These are phyloP conservation scores for Xerophyta viscosa DNA, from an alignment of 106 monocot species.

Conservation along the genomic window DNA sequence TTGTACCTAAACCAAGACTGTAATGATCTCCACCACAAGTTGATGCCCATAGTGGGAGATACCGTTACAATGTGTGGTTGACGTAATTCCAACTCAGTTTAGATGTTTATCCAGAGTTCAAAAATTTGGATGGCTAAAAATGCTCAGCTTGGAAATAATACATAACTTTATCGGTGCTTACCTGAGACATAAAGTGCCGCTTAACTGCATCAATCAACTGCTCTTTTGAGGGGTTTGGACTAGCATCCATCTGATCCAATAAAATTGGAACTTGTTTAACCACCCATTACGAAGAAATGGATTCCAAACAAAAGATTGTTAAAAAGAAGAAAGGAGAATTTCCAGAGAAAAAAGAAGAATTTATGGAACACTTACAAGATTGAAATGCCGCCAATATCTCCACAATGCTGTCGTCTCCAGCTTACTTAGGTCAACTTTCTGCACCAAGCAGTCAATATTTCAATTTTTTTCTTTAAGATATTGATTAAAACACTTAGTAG, in stretches of 20 bases:
- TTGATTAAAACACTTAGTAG: background rate
- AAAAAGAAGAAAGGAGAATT: background rate
- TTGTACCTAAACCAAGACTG: no score
- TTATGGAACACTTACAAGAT: conserved; percentile 41
- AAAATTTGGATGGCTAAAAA: no score
- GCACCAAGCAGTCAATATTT: conserved; percentile 14
- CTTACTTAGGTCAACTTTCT: conserved; percentile 79
- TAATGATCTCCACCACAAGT: no score
- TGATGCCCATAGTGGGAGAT: background rate
- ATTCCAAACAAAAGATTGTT: background rate
- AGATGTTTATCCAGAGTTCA: no score
- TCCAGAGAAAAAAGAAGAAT: background rate
- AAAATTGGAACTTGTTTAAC: no score
- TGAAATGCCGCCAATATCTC: conserved; percentile 80
- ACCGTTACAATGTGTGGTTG: background rate
- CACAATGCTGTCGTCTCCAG: conserved; percentile 61
- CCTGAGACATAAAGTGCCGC: conserved; percentile 82
- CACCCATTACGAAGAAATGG: background rate
- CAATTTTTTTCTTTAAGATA: background rate
- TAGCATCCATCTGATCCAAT: conserved; percentile 26
- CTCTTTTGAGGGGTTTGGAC: conserved; percentile 78
- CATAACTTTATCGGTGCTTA: no score
- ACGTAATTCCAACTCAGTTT: no score
- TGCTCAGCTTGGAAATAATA: no score
- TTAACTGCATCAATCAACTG: conserved; percentile 71